Percentiles rank a stretch among this genome's conserved stretches.
Evolutionary conservation across 371 early-diverging fungal species (phyloP).

Genomic region (Coemansia sp.): DNA sequence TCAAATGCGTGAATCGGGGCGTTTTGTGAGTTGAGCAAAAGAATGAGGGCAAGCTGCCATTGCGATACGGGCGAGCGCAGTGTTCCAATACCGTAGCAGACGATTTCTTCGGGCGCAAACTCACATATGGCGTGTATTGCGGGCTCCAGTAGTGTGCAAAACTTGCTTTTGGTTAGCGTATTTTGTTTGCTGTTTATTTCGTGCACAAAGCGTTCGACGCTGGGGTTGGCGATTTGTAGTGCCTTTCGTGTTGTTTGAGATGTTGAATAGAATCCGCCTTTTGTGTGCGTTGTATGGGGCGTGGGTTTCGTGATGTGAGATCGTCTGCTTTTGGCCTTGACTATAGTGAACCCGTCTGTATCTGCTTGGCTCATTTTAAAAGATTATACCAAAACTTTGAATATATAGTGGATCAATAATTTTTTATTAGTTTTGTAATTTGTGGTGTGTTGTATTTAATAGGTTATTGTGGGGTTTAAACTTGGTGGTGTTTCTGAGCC

Average conservation of each 20-base stretch:
- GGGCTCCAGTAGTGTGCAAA: background rate
- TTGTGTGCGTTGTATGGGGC: background rate
- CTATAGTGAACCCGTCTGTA: slow-evolving; percentile 2
- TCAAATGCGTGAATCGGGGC: slow-evolving; percentile 46
- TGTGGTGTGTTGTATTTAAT: too few species aligned
- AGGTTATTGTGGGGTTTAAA: too few species aligned
- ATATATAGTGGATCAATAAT: too few species aligned
- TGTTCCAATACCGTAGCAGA: slow-evolving; percentile 55
- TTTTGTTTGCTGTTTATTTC: slow-evolving; percentile 9
- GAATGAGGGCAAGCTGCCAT: slow-evolving; percentile 52
- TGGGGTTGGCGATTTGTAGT: background rate
- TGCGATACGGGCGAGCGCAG: slow-evolving; percentile 37
- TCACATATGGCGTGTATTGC: slow-evolving; percentile 3
- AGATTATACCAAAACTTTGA: too few species aligned
- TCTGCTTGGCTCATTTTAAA: background rate
- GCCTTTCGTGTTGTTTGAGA: background rate
- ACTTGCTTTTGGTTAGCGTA: slow-evolving; percentile 14
- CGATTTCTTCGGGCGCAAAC: slow-evolving; percentile 42
- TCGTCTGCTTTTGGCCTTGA: slow-evolving; percentile 1
- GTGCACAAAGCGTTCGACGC: background rate
- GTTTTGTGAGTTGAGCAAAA: slow-evolving; percentile 20
- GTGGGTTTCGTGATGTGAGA: background rate
- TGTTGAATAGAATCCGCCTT: slow-evolving; percentile 2
- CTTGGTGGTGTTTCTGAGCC: too few species aligned
- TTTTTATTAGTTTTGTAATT: too few species aligned